Percentiles rank a stretch among this genome's conserved stretches.
Evolutionary conservation across 148 eudicot species (phyloP).

Genomic region (Vaccinium vitisidaea): DNA sequence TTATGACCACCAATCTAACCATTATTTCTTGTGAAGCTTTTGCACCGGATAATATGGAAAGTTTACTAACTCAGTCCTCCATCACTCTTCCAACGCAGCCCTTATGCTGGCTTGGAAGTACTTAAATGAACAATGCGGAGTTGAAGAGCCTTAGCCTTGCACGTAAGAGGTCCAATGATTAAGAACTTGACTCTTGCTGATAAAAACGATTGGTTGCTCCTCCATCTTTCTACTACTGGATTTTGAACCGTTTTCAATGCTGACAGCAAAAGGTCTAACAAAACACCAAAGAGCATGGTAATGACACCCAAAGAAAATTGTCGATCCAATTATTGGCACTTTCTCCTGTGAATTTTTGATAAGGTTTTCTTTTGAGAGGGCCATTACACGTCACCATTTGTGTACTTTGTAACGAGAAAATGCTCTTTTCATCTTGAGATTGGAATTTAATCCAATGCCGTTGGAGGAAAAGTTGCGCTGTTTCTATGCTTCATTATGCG

Average conservation of each 20-base stretch:
- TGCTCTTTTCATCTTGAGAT: slow-evolving; percentile 4
- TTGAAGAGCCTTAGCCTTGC: background rate
- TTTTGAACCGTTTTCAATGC: background rate
- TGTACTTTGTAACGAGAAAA: background rate
- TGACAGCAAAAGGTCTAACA: background rate
- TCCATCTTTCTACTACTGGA: background rate
- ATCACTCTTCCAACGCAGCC: background rate
- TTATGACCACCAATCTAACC: background rate
- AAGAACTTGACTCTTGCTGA: background rate
- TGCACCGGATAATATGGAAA: background rate
- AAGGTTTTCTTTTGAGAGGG: background rate
- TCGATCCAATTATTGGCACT: background rate
- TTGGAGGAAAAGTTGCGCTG: background rate
- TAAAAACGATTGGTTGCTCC: background rate
- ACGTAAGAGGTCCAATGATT: background rate
- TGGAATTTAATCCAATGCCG: background rate
- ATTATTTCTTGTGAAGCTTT: background rate
- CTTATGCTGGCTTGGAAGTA: background rate
- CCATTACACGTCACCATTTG: background rate
- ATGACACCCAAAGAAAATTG: background rate
- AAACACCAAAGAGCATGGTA: background rate
- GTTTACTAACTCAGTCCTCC: background rate
- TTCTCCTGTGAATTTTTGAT: background rate
- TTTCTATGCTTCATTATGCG: background rate
- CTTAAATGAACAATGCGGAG: background rate